phyloP scores from a whole-genome alignment of 139 green algal species.

The Asterochloris erici region DNA sequence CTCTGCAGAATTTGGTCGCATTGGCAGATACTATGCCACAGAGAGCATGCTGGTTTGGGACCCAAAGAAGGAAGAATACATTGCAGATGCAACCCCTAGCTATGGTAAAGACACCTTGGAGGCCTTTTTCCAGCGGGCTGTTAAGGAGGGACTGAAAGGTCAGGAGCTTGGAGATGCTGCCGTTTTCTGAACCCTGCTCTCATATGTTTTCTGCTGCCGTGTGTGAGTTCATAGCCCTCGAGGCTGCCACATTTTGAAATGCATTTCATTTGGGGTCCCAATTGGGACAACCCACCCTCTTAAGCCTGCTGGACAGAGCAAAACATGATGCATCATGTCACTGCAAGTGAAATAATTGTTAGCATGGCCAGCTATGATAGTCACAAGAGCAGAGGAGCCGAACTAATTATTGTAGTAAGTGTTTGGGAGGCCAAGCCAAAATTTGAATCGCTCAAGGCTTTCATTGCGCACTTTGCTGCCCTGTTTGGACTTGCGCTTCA shows the following conservation, averaged over 20 bases:
- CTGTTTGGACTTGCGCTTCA: too few relatives aligned
- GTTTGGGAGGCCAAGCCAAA: slow-evolving; percentile 75
- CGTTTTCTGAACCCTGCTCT: slow-evolving; percentile 51
- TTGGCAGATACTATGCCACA: slow-evolving; percentile 96
- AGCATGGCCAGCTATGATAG: too few relatives aligned
- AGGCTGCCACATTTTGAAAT: too few relatives aligned
- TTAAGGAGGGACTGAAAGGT: slow-evolving; percentile 72
- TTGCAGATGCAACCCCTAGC: slow-evolving; percentile 79
- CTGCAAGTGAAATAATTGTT: too few relatives aligned
- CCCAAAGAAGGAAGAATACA: slow-evolving; percentile 59
- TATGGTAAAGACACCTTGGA: slow-evolving; percentile 96
- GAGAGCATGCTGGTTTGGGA: slow-evolving; percentile 98
- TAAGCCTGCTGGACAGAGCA: too few relatives aligned
- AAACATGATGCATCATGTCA: too few relatives aligned
- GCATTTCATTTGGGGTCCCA: too few relatives aligned
- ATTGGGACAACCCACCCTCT: too few relatives aligned
- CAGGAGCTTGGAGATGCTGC: slow-evolving; percentile 94
- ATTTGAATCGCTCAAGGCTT: slow-evolving; percentile 65
- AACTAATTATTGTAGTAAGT: slow-evolving; percentile 36
- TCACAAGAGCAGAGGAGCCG: too few relatives aligned
- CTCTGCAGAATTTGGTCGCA: slow-evolving; percentile 86
- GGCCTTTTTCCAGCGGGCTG: slow-evolving; percentile 78
- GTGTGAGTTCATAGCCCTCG: too few relatives aligned
- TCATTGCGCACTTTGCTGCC: slow-evolving; percentile 21
- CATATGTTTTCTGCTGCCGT: too few relatives aligned